A percentile compares a stretch with the other conserved stretches of the same genome.
Evolutionary conservation across 768 basidiomycete genomes (phyloP).

Genomic region (Suillus paluster): DNA sequence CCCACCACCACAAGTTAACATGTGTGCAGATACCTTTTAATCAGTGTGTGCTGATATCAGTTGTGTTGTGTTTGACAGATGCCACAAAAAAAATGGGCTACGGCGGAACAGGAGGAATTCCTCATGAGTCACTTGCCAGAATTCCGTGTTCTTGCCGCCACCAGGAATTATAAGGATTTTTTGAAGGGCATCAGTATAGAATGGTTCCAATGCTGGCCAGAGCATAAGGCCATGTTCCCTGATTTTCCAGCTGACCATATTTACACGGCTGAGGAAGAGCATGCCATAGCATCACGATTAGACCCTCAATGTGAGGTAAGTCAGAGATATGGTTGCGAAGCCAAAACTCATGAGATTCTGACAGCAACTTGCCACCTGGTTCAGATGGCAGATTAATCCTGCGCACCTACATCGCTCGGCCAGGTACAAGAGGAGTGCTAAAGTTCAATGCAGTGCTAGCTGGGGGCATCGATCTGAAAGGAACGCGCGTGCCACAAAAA

Average conservation of each 20-base stretch:
- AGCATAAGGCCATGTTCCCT: neutral
- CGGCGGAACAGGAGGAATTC: neutral
- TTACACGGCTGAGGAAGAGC: neutral
- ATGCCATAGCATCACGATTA: too few relatives aligned
- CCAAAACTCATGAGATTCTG: neutral
- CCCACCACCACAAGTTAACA: too few relatives aligned
- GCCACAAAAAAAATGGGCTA: neutral
- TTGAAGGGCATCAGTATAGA: neutral
- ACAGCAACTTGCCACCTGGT: neutral
- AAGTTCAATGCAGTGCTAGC: neutral
- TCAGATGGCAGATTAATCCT: neutral
- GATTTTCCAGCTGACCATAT: neutral
- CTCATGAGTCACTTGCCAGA: neutral
- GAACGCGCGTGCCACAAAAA: neutral
- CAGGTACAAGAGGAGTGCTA: neutral
- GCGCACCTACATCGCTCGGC: neutral
- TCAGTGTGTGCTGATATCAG: too few relatives aligned
- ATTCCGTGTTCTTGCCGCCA: neutral
- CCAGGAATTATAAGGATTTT: neutral
- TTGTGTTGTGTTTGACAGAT: too few relatives aligned
- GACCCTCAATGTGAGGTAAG: too few relatives aligned
- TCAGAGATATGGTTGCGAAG: too few relatives aligned
- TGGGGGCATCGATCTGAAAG: too few relatives aligned
- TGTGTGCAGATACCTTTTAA: too few relatives aligned
- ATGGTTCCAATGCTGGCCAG: neutral